Evolutionary conservation across 2,329 filamentous ascomycete genomes (phyloP).

Genomic region (Aspergillus carbonarius): DNA sequence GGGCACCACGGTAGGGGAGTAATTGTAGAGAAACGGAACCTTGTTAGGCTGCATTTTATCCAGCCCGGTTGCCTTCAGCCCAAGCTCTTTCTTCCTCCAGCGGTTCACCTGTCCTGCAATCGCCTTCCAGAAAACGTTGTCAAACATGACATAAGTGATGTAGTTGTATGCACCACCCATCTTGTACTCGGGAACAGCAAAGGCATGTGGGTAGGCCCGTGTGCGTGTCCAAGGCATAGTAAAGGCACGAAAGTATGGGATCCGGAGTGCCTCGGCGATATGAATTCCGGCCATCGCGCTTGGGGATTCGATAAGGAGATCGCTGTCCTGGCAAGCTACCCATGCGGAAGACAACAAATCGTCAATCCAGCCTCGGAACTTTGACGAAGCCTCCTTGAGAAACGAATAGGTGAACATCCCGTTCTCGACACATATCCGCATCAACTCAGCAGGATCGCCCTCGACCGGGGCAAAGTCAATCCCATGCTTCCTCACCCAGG

Average conservation of each 20-base stretch:
- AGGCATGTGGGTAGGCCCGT: slow-evolving; percentile 92
- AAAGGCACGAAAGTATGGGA: slow-evolving; percentile 96
- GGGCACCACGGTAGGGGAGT: slow-evolving; percentile 88
- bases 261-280: slow-evolving; percentile 86
- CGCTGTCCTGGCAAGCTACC: slow-evolving; percentile 78
- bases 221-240: slow-evolving; percentile 99
- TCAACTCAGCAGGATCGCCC: slow-evolving; percentile 89
- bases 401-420: slow-evolving; percentile 96
- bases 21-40: slow-evolving; percentile 98
- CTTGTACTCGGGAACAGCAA: slow-evolving; percentile 87
- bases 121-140: slow-evolving; percentile 94
- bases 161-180: slow-evolving; percentile 96
- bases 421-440: slow-evolving; percentile 94
- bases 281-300: slow-evolving; percentile 98
- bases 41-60: slow-evolving; percentile 95
- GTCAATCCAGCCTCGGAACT: slow-evolving; percentile 94
- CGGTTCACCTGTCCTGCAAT: slow-evolving; percentile 88
- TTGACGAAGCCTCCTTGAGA: slow-evolving; percentile 78
- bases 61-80: slow-evolving; percentile 74
- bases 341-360: slow-evolving; percentile 80
- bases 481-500: slow-evolving; percentile 87
- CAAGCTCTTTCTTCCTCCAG: slow-evolving; percentile 81
- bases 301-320: slow-evolving; percentile 90
- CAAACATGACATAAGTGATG: slow-evolving; percentile 93
- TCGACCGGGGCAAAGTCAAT: slow-evolving; percentile 89